Conservation (phyloP, 371 early-diverging fungal species). For the Rhizopus stolonifer region DNA sequence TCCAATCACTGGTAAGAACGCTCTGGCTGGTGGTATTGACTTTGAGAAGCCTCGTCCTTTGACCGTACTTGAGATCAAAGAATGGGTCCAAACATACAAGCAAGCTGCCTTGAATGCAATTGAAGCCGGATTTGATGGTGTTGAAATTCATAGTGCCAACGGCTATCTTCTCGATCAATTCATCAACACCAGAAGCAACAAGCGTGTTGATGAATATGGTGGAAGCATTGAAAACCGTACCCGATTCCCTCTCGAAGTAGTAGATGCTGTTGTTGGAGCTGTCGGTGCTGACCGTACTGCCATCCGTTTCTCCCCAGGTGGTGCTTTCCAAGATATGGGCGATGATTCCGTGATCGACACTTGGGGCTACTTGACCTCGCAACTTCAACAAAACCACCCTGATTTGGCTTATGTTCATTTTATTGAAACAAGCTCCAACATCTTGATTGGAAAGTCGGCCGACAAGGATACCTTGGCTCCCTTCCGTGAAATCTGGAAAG, state of each 20-base stretch:
- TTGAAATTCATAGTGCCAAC: constrained; percentile 71
- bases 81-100: constrained; percentile 57
- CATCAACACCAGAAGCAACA: constrained; percentile 52
- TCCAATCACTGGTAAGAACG: background rate
- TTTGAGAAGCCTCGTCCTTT: constrained; percentile 43
- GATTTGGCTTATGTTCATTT: constrained; percentile 33
- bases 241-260: constrained; percentile 61
- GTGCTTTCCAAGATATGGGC: constrained; percentile 19
- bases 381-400: constrained; percentile 19
- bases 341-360: constrained; percentile 29
- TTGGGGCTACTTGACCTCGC: constrained; percentile 21
- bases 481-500: constrained; percentile 35
- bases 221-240: constrained; percentile 73
- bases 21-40: background rate
- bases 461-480: constrained; percentile 19
- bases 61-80: constrained; percentile 59
- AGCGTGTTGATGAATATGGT: constrained; percentile 56
- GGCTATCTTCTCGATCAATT: constrained; percentile 68
- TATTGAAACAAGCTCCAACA: constrained; percentile 25
- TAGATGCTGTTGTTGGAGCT: constrained; percentile 44
- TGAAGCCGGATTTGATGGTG: constrained; percentile 59
- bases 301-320: constrained; percentile 19
- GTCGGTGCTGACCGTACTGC: constrained; percentile 24
- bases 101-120: constrained; percentile 41
- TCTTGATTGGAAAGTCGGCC: background rate